Evolutionary conservation across 179 eudicot genomes (phyloP), one percentile per base, ranked within the genome.

Genomic region (Vitellaria paradoxa): DNA sequence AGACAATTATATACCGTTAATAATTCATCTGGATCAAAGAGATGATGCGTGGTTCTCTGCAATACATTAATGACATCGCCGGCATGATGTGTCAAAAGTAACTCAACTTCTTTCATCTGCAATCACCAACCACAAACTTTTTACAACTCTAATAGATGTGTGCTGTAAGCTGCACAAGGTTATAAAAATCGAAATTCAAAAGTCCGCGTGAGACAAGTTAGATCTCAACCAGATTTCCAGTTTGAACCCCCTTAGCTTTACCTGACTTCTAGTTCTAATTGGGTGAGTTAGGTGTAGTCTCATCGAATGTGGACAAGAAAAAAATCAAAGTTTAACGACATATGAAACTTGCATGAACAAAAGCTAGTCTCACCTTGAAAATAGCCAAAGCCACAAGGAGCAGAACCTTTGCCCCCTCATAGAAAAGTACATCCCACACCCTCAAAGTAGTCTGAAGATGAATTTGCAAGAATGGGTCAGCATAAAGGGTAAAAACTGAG

Each of bases 21-120:
- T 55, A 96, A 78, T 26, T 96, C 99, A 82, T 96, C 99, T n/a
- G 99, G 99, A 82, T 96, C 98, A 80, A 96, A 96, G 77, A 96
- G 93, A 76, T 88, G 97, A 85, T 93, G 98, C 77, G 96, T 90
- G 74, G 91, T 89, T 78, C 81, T 92, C 78, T 96, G 98, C 77
- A 96, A 84, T 56, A 92, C 88, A 82, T 85, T 86, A 60, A 96
- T 86, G 65, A 92, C 93, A 87, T 96, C 99, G 73, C 96, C 97
- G 63, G 91, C 89, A 24, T 93, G 96, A 77, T 87, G 87, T 20
- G 89, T 74, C 80, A 87, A 67, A 70, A 92, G 89, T 83, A 96
- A 84, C 83, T 91, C 94, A 1, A 92, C 97, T 86, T 96, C 99
- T 73, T 92, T 96, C 92, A 96, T 93, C 99, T 96, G 93, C 86